Base-by-base conservation (phyloP, 148 eudicot genomes). In the Tetragonia tetragonoides region DNA sequence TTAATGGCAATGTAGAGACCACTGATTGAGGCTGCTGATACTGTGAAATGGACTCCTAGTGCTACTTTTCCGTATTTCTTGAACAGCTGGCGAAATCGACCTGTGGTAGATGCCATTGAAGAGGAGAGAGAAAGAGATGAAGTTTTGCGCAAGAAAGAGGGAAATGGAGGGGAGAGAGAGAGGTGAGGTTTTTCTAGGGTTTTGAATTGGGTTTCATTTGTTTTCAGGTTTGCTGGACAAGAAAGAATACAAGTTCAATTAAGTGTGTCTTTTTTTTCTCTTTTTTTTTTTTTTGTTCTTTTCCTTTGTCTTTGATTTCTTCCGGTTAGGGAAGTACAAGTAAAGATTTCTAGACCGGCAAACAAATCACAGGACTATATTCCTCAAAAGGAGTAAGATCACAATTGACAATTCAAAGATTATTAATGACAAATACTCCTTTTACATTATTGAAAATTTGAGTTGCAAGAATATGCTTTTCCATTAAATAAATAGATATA, bases 21-120 rank as follows among this genome's bases (percentile, higher is more conserved):
- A 47, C 89, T 57, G 18, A 93, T 79, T 9, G 97, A 88, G 0
- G 90, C 97, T 0, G 87, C 93, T 0, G 98, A 93, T 14, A 93
- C 85, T 0, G 98, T 73, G 72, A 85, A 82, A 72, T 93, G 98
- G 3, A 93, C 92, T 3, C 90, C 98, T 1, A 93, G n/a, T 4
- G 92, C 97, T 0, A 93, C 94, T 70, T 91, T 93, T 3, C 92
- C 98, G 83, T 93, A 93, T 60, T 91, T 93, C 80, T 85, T 90
- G 34, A 93, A 17, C 16, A 93, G 81, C 74, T 89, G 88, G 40
- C 78, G 77, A 80, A 93, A 88, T 86, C 87, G 80, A 18, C 84
- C 83, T 6, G 74, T 69, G 5, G 77, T 71, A 28, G 62, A 72
- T 23, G 94, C 89, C 97, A 90, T 90, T 76, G 79, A 47, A 63